Evolutionary conservation across 257 asterid species (phyloP).

Genomic region (Gynochthodes officinalis): DNA sequence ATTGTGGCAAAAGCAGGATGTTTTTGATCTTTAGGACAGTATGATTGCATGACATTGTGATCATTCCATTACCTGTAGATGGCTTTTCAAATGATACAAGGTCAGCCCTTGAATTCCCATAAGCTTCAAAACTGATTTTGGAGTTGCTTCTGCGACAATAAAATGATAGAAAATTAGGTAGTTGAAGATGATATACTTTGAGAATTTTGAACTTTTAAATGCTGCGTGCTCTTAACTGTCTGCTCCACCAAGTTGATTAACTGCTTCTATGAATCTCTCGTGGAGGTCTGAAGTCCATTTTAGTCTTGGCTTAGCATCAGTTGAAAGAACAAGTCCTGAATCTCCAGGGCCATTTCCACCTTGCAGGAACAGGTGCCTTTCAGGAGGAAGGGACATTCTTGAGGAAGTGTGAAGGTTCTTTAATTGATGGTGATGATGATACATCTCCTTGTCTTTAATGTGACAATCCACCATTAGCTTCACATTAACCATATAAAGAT

Average conservation of each 20-base stretch:
- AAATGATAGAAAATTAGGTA: slow-evolving; percentile 25
- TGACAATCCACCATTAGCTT: slow-evolving; percentile 29
- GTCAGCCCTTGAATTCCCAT: slow-evolving; percentile 95
- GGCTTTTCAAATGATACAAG: slow-evolving; percentile 90
- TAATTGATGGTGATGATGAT: slow-evolving; percentile 65
- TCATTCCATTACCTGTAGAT: slow-evolving; percentile 69
- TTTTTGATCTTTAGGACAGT: slow-evolving; percentile 1
- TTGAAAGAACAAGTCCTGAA: slow-evolving; percentile 87
- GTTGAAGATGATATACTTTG: slow-evolving; percentile 23
- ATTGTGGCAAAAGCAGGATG: background rate
- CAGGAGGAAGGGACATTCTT: slow-evolving; percentile 59
- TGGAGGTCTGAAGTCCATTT: slow-evolving; percentile 97
- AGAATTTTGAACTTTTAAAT: slow-evolving; percentile 9
- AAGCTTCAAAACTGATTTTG: slow-evolving; percentile 92
- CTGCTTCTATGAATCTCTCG: slow-evolving; percentile 87
- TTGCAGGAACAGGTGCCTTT: slow-evolving; percentile 72
- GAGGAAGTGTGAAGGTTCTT: slow-evolving; percentile 51
- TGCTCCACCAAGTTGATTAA: slow-evolving; percentile 96
- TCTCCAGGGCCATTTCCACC: slow-evolving; percentile 60
- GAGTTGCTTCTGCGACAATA: slow-evolving; percentile 83
- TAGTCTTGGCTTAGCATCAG: slow-evolving; percentile 95
- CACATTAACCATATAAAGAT: slow-evolving; percentile 20
- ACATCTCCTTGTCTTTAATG: slow-evolving; percentile 45
- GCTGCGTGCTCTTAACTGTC: slow-evolving; percentile 66
- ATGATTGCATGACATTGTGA: slow-evolving; percentile 3